Evolutionary conservation across 2,329 filamentous ascomycete genomes (phyloP).

Genomic region (Endocalyx cinctus): DNA sequence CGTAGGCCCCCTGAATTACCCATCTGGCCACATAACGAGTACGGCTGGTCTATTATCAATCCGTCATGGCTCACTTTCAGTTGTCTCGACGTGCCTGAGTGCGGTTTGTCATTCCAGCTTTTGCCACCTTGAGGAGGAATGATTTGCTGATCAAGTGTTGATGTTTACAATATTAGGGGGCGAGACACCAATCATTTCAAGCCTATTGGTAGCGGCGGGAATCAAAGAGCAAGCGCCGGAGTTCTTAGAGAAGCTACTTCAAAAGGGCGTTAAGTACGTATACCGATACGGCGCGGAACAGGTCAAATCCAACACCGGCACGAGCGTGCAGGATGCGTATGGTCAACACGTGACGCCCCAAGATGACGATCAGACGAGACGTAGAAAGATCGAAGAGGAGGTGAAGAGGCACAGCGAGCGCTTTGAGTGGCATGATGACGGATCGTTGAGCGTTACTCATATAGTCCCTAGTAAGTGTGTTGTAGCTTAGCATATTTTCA

Average conservation of each 20-base stretch:
- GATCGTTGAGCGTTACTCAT: conserved; percentile 30
- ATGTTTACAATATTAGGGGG: conserved; percentile 22
- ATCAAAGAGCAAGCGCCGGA: conserved; percentile 22
- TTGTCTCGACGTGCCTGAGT: conserved; percentile 17
- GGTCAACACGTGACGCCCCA: conserved; percentile 21
- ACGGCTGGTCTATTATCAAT: conserved; percentile 33
- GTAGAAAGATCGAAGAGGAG: conserved; percentile 26
- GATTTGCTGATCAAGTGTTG: no score
- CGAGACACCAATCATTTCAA: conserved; percentile 30
- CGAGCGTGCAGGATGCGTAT: conserved; percentile 26
- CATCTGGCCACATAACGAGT: conserved; percentile 35
- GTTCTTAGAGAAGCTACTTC: conserved; percentile 23
- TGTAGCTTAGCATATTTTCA: background rate
- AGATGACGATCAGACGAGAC: conserved; percentile 18
- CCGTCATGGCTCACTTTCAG: conserved; percentile 31
- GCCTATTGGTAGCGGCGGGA: conserved; percentile 22
- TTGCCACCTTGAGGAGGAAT: background rate
- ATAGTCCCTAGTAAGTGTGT: conserved; percentile 21
- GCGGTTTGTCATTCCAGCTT: conserved; percentile 7
- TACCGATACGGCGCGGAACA: conserved; percentile 24
- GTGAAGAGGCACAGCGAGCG: conserved; percentile 27
- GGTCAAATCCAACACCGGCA: conserved; percentile 27
- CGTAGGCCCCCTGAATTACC: conserved; percentile 29
- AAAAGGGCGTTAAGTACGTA: conserved; percentile 26
- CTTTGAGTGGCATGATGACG: conserved; percentile 31